Evolutionary conservation across 208 protist genomes (phyloP), one percentile per base, ranked within the genome.

Genomic region (Spongospora subterranea): DNA sequence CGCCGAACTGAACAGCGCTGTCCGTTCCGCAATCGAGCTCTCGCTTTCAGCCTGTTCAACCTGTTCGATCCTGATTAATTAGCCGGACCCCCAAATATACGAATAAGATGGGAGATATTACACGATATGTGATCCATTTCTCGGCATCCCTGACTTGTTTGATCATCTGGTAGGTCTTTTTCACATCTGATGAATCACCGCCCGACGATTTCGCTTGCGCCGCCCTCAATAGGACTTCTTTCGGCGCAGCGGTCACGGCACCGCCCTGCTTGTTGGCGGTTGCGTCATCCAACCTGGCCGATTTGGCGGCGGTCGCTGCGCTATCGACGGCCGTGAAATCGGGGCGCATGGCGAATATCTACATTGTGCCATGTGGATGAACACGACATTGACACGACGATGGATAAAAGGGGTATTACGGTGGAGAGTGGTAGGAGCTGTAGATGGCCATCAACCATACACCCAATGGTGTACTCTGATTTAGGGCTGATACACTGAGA

Each of bases 91-190:
- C 54, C 20, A 29, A 17, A 65, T 65, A 35, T 20, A 35, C 35
- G 40, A 35, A 82, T 35, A 13, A 35, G 17, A 45, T 40, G 35
- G 17, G 6, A 35, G 11, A 20, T 6, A 40, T 82, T 43, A 82
- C 50, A 60, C 24, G 50, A 60, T 29, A n/a, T 20, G n/a, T 6
- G 6, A 35, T 43, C 71, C 71, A 82, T 82, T 82, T 82, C 71
- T 82, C 71, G n/a, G 71, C 6, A 45, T 82, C 71, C 6, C 6
- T 20, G 6, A 40, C 71, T 43, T 82, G 71, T 43, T n/a, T 6
- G 35, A 82, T 6, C 71, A 82, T 82, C 35, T 82, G 71, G 40
- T 82, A 82, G 17, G 71, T 39, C n/a, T 82, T 82, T 6, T 35
- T 6, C 6, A 43, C 13, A 40, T 82, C 71, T 20, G 35, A 20